These are phyloP conservation scores for Carex parvula DNA, from an alignment of 176 grass and related monocot species.

Conservation along the genomic window DNA sequence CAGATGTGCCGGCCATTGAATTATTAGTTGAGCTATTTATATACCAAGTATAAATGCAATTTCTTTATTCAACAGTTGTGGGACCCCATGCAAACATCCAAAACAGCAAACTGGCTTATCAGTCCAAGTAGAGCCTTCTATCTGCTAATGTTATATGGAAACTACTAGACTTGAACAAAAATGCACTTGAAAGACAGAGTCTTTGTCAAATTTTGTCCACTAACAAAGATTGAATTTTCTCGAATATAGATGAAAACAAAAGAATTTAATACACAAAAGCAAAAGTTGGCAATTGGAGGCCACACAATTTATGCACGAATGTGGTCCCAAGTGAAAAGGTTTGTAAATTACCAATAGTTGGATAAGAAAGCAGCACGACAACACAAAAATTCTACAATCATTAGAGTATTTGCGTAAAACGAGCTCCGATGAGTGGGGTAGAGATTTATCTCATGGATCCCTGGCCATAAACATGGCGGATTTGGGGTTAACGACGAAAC, in stretches of 20 bases:
- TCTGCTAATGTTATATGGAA: background rate
- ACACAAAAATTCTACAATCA: background rate
- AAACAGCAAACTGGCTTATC: slow-evolving; percentile 3
- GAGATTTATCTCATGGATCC: background rate
- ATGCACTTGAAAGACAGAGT: background rate
- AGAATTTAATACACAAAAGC: background rate
- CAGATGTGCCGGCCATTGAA: background rate
- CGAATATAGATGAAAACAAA: background rate
- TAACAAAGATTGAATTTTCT: background rate
- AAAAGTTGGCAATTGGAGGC: background rate
- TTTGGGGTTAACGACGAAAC: slow-evolving; percentile 1
- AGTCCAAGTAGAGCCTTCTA: background rate
- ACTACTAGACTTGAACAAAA: background rate
- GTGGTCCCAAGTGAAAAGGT: slow-evolving; percentile 11
- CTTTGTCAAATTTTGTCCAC: background rate
- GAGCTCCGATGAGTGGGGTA: background rate
- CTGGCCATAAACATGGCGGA: background rate
- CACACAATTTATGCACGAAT: background rate
- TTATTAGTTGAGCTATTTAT: slow-evolving; percentile 4
- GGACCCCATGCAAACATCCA: background rate
- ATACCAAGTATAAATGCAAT: background rate
- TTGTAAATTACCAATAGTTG: background rate
- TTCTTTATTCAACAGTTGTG: background rate
- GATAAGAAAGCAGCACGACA: background rate
- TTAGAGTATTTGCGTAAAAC: background rate